Base-by-base conservation (phyloP, 306 rosid species). In the Castanospermum australe region DNA sequence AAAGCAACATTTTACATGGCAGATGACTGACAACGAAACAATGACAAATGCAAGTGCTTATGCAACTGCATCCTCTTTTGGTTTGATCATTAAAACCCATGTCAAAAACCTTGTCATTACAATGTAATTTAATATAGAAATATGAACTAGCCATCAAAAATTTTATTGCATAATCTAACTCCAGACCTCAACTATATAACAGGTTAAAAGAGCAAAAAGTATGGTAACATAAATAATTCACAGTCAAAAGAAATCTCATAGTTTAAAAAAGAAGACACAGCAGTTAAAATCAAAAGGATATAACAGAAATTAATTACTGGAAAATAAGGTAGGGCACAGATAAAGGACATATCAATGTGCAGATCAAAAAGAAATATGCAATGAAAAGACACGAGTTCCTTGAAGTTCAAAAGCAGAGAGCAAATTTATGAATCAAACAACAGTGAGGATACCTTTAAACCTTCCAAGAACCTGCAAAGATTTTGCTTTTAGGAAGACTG, bases 401-500 rank as follows among this genome's bases (percentile, higher is more conserved):
- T 63, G 22, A 59, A 55, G 41, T 73, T 4, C 21, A 79, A 17
- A 71, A 74, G 45, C 52, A 65, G 32, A 51, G 13, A 62, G 32
- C 30, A 75, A 79, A 60, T 15, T 22, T 71, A 11, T 30, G 62
- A 61, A 86, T 51, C 62, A 62, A 32, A 61, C 63, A 61, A 77
- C n/a, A 76, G 25, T 13, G 35, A 60, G 51, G 25, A 35, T 88
- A 96, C 98, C 96, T 93, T 87, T 87, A 77, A 90, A 90, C 82
- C 87, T 86, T 82, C 88, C 94, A 85, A 91, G 92, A 84, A 66
- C 79, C 77, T 90, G 91, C 85, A 90, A 73, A 55, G 93, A 93
- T 74, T 93, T 96, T 78, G 97, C 83, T 89, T 96, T 96, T 10
- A 96, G 91, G 85, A 89, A 86, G 84, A 91, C 60, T 18, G 97